These are phyloP conservation scores for Pichia kudriavzevii DNA, from an alignment of 1,139 yeast genomes.

Conservation along the genomic window DNA sequence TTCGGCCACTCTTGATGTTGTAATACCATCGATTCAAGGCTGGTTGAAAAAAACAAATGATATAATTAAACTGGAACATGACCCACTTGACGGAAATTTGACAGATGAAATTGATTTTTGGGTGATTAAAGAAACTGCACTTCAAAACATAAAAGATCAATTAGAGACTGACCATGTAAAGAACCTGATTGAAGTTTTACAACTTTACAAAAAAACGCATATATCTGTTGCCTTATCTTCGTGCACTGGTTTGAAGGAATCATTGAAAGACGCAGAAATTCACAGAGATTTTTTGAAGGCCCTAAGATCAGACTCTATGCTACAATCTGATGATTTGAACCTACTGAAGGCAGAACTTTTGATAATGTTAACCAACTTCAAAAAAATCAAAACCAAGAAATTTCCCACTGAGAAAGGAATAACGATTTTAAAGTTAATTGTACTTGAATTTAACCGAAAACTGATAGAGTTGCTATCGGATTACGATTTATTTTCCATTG, in stretches of 20 bases:
- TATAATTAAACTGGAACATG: slow-evolving; percentile 45
- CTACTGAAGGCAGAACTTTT: slow-evolving; percentile 33
- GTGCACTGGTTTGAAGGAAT: slow-evolving; percentile 62
- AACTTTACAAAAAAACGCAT: slow-evolving; percentile 71
- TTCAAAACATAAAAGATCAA: slow-evolving; percentile 53
- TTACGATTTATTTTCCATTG: slow-evolving; percentile 31
- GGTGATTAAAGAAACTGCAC: slow-evolving; percentile 62
- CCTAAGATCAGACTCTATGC: slow-evolving; percentile 55
- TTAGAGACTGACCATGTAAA: slow-evolving; percentile 46
- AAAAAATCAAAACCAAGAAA: slow-evolving; percentile 48
- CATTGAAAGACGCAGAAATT: slow-evolving; percentile 42
- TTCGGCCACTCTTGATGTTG: slow-evolving; percentile 37
- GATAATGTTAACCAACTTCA: slow-evolving; percentile 54
- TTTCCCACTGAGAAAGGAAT: slow-evolving; percentile 66
- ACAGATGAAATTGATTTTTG: slow-evolving; percentile 74
- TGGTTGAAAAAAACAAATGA: slow-evolving; percentile 67
- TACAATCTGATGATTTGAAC: slow-evolving; percentile 40
- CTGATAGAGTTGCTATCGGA: slow-evolving; percentile 26
- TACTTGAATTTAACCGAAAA: slow-evolving; percentile 36
- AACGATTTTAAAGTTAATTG: slow-evolving; percentile 54
- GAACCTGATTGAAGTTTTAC: slow-evolving; percentile 55
- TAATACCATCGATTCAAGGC: slow-evolving; percentile 53
- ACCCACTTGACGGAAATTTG: slow-evolving; percentile 52
- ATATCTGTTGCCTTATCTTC: slow-evolving; percentile 66
- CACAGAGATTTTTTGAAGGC: slow-evolving; percentile 63